These are phyloP conservation scores for Entamoeba histolytica DNA, from an alignment of 208 protist species.

Conservation along the genomic window DNA sequence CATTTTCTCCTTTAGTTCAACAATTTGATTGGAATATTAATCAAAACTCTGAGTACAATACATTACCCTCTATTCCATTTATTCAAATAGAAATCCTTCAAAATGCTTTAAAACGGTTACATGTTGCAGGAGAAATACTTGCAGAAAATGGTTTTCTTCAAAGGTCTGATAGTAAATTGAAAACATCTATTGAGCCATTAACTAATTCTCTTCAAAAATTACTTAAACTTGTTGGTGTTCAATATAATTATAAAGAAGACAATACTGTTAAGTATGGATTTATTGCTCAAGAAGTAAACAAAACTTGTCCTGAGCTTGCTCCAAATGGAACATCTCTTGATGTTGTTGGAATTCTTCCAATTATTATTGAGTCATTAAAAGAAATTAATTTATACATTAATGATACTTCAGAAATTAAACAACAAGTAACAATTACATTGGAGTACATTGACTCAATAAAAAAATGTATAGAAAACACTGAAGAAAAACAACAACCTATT, in stretches of 20 bases:
- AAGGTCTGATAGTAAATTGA: background rate
- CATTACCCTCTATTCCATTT: background rate
- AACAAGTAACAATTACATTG: background rate
- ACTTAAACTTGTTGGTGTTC: background rate
- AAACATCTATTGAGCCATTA: background rate
- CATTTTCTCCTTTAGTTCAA: background rate
- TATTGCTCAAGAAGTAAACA: background rate
- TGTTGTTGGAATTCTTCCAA: background rate
- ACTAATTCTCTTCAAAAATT: background rate
- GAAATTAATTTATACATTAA: background rate
- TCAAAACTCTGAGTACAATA: background rate
- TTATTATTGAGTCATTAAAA: background rate
- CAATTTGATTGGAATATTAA: background rate
- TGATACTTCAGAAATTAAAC: background rate
- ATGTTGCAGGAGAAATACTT: background rate
- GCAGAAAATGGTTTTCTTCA: background rate
- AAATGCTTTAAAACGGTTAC: background rate
- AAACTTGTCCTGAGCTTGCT: background rate
- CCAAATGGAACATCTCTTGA: background rate
- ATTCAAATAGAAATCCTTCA: background rate
- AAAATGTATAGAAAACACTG: background rate
- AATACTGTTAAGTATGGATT: background rate
- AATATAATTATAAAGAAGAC: background rate
- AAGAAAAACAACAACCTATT: background rate
- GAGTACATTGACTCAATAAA: background rate